Evolutionary conservation across 768 basidiomycete species (phyloP).

Genomic region (Rhodotorula sphaerocarpa): DNA sequence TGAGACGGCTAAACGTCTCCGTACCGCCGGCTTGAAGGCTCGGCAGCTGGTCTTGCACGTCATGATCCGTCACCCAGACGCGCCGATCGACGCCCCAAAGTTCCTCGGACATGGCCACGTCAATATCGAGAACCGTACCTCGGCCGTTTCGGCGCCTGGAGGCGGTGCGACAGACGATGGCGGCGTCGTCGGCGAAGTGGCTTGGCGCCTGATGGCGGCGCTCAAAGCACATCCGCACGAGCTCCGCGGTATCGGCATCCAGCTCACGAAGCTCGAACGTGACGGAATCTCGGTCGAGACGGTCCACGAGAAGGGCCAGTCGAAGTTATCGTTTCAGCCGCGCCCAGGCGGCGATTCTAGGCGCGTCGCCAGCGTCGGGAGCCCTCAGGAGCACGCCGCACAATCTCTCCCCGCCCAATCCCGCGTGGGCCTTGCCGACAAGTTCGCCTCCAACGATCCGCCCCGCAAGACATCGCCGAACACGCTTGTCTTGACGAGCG

Average conservation of each 20-base stretch:
- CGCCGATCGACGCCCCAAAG: slow-evolving; percentile 85
- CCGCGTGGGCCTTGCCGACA: too few species aligned
- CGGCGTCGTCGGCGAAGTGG: slow-evolving; percentile 62
- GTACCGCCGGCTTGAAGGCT: slow-evolving; percentile 61
- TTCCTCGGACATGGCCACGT: slow-evolving; percentile 91
- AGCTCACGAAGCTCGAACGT: slow-evolving; percentile 74
- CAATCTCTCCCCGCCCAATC: too few species aligned
- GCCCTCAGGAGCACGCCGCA: too few species aligned
- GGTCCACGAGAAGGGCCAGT: slow-evolving; percentile 25
- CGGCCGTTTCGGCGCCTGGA: slow-evolving; percentile 48
- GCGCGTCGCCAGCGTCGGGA: background rate
- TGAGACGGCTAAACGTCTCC: slow-evolving; percentile 66
- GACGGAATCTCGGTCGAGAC: slow-evolving; percentile 17
- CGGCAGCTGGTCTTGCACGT: slow-evolving; percentile 73
- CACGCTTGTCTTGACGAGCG: too few species aligned
- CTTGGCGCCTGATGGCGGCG: slow-evolving; percentile 63
- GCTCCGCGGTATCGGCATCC: slow-evolving; percentile 83
- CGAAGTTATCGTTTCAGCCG: slow-evolving; percentile 16
- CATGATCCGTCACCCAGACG: slow-evolving; percentile 74
- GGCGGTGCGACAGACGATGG: slow-evolving; percentile 67
- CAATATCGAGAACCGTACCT: slow-evolving; percentile 58
- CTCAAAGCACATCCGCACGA: slow-evolving; percentile 75
- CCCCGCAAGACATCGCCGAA: too few species aligned
- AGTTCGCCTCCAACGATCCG: too few species aligned
- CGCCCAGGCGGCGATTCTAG: too few species aligned